Base-by-base conservation (phyloP, 768 basidiomycete genomes). In the Serendipita vermifera region DNA sequence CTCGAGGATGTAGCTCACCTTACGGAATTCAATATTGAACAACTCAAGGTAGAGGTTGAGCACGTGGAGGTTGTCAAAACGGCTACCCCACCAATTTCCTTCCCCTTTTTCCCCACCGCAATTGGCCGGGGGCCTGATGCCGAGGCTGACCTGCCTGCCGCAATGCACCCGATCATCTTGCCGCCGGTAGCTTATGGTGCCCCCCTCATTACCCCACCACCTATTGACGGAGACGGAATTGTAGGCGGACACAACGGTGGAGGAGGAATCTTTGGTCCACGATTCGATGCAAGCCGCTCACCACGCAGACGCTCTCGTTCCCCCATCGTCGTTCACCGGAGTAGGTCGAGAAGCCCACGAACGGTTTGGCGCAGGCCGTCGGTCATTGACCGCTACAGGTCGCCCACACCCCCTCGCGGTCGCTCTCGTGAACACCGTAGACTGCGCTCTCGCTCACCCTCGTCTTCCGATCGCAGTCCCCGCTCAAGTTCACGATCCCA, bases 161-260 rank as follows among this genome's bases (percentile, higher is more conserved):
- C 46, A 5, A 51, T 51, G 46, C 46, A 51, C 22, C 46, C 46
- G 46, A 51, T 51, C 46, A 51, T 51, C 29, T n/a, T 51, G 5
- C 46, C 46, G 5, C 46, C 46, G 24, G 46, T 51, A 7, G 46
- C 46, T 20, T 51, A 51, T 29, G 46, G 46, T 22, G 46, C 46
- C 9, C 46, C 46, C 15, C 24, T 51, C 29, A n/a, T 51, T n/a
- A 20, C 46, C 7, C 46, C 46, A 3, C 46, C 46, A 22, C 24
- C 46, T 15, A 29, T 51, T 9, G 46, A 51, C 31, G 46, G 46
- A 22, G 22, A 51, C 29, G 36, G 17, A n/a, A 38, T 17, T 17
- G 36, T 11, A 38, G 36, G 36, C n/a, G 14, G 24, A 9, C 41
- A 43, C 24, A 13, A 43, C 20, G 41, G 15, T 22, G 41, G 36